Evolutionary conservation across 176 grass and related monocot genomes (phyloP).

Genomic region (Elymus sibiricus): DNA sequence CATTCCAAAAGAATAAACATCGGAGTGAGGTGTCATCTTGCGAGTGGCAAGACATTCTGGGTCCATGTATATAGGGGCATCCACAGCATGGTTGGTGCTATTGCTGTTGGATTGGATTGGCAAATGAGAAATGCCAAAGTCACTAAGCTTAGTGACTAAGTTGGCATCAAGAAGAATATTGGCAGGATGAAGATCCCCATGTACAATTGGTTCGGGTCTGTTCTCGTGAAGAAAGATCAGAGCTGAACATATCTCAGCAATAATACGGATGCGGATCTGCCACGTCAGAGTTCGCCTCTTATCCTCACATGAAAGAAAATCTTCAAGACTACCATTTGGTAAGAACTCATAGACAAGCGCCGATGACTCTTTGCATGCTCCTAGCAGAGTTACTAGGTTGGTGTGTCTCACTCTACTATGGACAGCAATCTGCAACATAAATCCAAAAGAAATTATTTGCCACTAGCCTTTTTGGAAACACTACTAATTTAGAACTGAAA

Average conservation of each 20-base stretch:
- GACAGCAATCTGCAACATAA: conserved; percentile 35
- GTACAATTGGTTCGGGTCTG: conserved; percentile 41
- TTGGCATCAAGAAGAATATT: conserved; percentile 44
- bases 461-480: neutral
- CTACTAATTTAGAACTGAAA: neutral
- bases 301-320: conserved; percentile 33
- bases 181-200: conserved; percentile 26
- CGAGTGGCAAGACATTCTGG: conserved; percentile 18
- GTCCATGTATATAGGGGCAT: conserved; percentile 14
- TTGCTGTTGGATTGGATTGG: neutral
- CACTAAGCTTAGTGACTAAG: conserved; percentile 31
- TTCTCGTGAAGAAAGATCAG: conserved; percentile 41
- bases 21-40: conserved; percentile 27
- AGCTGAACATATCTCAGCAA: conserved; percentile 38
- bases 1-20: conserved; percentile 46
- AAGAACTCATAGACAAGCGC: conserved; percentile 41
- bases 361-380: conserved; percentile 26
- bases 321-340: conserved; percentile 43
- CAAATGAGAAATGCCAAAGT: neutral
- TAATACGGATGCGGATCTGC: conserved; percentile 23
- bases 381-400: conserved; percentile 30
- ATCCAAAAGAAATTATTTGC: neutral
- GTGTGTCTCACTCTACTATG: conserved; percentile 43
- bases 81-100: conserved; percentile 25
- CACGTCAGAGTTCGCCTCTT: conserved; percentile 26